These are phyloP conservation scores for Hibiscus syriacus DNA, from an alignment of 345 rosid species.

Conservation along the genomic window DNA sequence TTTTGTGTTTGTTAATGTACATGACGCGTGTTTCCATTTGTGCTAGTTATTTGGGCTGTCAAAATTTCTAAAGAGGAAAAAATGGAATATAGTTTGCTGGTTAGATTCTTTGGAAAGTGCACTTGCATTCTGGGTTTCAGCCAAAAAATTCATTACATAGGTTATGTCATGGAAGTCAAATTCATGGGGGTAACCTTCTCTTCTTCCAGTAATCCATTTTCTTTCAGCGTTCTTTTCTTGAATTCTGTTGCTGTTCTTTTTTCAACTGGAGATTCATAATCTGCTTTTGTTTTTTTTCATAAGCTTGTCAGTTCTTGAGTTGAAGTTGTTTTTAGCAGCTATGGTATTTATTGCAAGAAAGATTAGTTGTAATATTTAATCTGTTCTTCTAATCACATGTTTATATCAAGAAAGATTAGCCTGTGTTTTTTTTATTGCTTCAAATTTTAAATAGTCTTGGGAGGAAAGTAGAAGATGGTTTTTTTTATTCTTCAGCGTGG, in stretches of 20 bases:
- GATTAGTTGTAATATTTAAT: too few relatives aligned
- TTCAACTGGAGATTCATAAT: not conserved
- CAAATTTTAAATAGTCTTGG: not conserved
- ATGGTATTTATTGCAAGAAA: too few relatives aligned
- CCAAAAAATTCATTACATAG: not conserved
- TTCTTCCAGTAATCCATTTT: not conserved
- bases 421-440: not conserved
- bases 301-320: too few relatives aligned
- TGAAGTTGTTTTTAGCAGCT: too few relatives aligned
- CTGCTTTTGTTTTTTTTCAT: too few relatives aligned
- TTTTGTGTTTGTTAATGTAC: too few relatives aligned
- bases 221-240: not conserved
- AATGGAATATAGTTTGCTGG: not conserved
- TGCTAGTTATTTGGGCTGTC: not conserved
- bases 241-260: constrained; percentile 4
- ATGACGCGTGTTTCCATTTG: too few relatives aligned
- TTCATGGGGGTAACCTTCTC: constrained; percentile 1
- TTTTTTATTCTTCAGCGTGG: not conserved
- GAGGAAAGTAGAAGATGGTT: not conserved
- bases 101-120: not conserved
- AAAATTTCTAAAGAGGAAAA: not conserved
- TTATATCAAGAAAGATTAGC: too few relatives aligned
- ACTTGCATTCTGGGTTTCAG: not conserved
- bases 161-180: not conserved
- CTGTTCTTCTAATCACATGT: too few relatives aligned